phyloP scores from a whole-genome alignment of 2,329 filamentous ascomycete genomes.

The Colletotrichum brevisporum region DNA sequence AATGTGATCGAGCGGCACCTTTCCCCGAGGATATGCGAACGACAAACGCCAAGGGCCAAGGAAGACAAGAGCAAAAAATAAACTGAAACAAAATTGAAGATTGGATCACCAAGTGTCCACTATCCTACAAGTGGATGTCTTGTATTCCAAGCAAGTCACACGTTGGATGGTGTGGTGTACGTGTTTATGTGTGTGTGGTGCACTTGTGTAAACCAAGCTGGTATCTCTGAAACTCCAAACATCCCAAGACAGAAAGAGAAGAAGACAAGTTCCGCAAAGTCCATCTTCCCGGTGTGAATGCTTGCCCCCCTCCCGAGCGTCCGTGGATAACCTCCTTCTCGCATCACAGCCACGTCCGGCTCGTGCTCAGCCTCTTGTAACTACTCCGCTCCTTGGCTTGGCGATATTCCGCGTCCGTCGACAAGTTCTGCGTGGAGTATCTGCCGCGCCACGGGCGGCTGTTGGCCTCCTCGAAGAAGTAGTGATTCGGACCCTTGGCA shows the following conservation, averaged over 20 bases:
- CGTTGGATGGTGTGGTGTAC: constrained; percentile 1
- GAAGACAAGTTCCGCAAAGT: background rate
- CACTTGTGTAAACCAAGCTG: constrained; percentile 13
- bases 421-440: constrained; percentile 40
- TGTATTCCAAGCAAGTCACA: too few species aligned
- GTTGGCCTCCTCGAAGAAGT: constrained; percentile 58
- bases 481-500: constrained; percentile 55
- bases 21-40: too few species aligned
- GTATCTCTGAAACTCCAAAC: constrained; percentile 29
- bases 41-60: too few species aligned
- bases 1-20: too few species aligned
- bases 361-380: constrained; percentile 45
- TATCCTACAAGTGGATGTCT: too few species aligned
- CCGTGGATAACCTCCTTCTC: background rate
- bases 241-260: background rate
- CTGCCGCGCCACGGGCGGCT: constrained; percentile 46
- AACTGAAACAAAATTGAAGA: too few species aligned
- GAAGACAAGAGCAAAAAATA: too few species aligned
- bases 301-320: too few species aligned
- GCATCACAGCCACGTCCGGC: constrained; percentile 56
- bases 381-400: constrained; percentile 41
- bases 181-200: background rate
- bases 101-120: too few species aligned
- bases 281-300: background rate
- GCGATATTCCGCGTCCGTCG: constrained; percentile 22